Base-by-base conservation (phyloP, 768 basidiomycete species). In the Galerina sulciceps region DNA sequence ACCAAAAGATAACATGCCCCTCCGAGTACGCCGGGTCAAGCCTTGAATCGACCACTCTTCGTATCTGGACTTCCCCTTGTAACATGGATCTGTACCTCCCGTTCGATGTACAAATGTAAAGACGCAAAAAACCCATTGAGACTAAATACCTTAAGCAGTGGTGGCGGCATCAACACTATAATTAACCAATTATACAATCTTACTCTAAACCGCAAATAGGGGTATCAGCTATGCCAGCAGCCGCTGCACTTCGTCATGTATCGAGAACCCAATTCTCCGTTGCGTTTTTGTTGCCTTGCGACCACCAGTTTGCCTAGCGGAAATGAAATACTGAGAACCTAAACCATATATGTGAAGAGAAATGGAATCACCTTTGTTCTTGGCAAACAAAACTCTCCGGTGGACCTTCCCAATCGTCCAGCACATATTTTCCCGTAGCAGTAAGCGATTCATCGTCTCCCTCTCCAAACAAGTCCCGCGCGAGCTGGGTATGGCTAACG, bases 331-430 rank as follows among this genome's bases (percentile, higher is more conserved):
- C 63, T 23, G 64, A 18, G 14, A 10, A 45, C 17, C 20, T 38
- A n/a, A 46, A 17, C 34, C 10, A 14, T 51, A 44, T 22, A 6
- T 49, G 36, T 44, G 46, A 10, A 45, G 26, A 58, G 57, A 43
- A 54, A 58, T 26, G 17, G 40, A 69, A 85, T 47, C 54, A 91
- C 91, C 82, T 83, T 72, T 94, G 93, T 73, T 99, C 97, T 76
- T 99, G 97, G 69, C 97, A 99, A 6, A 98, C 96, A 74, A 97
- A 99, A 62, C 91, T 94, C 71, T 98, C 96, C 0, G 97, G 97
- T 5, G 97, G 94, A 23, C 93, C 92, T 54, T 94, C 90, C 96
- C 96, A 99, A 69, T 97, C 94, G 45, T 95, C 93, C 52, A 99
- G 73, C 0, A 92, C 82, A 73, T 98, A 96, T 72, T 90, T 94